A percentile compares a stretch with the other conserved stretches of the same genome.
Conservation (phyloP, 176 grass and related monocot genomes). For the Hyparrhenia diplandra region DNA sequence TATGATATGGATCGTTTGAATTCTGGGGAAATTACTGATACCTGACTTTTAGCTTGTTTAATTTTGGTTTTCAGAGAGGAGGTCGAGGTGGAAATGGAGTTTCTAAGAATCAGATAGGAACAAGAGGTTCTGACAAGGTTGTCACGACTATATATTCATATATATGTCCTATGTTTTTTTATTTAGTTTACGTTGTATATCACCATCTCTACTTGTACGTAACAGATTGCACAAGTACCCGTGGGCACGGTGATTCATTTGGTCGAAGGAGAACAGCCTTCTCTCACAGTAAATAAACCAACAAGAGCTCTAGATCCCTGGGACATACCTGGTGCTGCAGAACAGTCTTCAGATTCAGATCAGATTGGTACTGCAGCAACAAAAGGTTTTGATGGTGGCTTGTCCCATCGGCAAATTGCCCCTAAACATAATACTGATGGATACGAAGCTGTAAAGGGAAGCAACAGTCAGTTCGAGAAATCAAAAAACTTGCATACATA, state of each 20-base stretch:
- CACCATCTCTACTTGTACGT: not conserved
- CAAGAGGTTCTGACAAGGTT: slow-evolving; percentile 67
- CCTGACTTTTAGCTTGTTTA: not conserved
- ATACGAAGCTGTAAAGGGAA: not conserved
- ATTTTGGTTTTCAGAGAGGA: slow-evolving; percentile 59
- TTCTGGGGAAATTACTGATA: slow-evolving; percentile 7
- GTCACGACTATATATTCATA: not conserved
- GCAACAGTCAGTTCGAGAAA: not conserved
- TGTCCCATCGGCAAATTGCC: not conserved
- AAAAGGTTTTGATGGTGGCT: slow-evolving; percentile 11
- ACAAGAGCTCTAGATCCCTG: slow-evolving; percentile 55
- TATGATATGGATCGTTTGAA: not conserved
- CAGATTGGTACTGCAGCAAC: not conserved
- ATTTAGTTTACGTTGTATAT: not conserved
- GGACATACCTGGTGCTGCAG: slow-evolving; percentile 54
- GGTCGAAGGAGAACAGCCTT: slow-evolving; percentile 56
- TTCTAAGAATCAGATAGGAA: slow-evolving; percentile 75
- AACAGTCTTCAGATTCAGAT: slow-evolving; percentile 11
- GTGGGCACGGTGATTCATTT: slow-evolving; percentile 94
- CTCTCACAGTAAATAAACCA: slow-evolving; percentile 39
- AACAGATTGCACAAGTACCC: slow-evolving; percentile 69
- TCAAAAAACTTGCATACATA: not conserved
- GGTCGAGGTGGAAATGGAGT: slow-evolving; percentile 55
- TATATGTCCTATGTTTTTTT: not conserved
- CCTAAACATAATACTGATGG: not conserved